A percentile compares a stretch with the other conserved stretches of the same genome.
These are phyloP conservation scores for Davidsoniella neocaledoniae DNA, from an alignment of 2,329 filamentous ascomycete genomes.

Conservation along the genomic window DNA sequence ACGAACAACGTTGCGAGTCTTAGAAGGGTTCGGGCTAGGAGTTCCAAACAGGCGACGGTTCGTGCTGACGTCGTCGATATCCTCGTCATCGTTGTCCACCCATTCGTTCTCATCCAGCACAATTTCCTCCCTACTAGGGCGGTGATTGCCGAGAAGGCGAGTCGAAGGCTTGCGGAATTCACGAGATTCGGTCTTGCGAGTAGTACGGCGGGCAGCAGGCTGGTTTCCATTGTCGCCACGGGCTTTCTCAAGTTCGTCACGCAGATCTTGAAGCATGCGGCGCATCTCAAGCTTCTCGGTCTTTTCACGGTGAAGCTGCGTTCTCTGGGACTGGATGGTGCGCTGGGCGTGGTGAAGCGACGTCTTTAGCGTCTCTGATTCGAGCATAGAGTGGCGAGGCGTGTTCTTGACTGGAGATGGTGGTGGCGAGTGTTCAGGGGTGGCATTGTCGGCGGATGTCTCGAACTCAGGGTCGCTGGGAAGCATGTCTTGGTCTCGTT, in stretches of 20 bases:
- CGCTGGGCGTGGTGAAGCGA: conserved; percentile 87
- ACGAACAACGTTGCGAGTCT: neutral
- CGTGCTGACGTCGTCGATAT: conserved; percentile 1
- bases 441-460: conserved; percentile 49
- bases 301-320: conserved; percentile 92
- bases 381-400: conserved; percentile 77
- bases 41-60: conserved; percentile 10
- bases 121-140: conserved; percentile 62
- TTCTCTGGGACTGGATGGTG: conserved; percentile 90
- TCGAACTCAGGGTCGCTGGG: conserved; percentile 46
- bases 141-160: conserved; percentile 58
- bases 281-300: conserved; percentile 94
- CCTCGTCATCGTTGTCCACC: conserved; percentile 57
- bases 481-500: conserved; percentile 43
- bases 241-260: conserved; percentile 71
- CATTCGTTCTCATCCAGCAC: conserved; percentile 68
- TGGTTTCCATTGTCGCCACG: conserved; percentile 34
- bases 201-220: conserved; percentile 33
- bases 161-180: conserved; percentile 61
- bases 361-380: conserved; percentile 87
- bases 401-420: conserved; percentile 75
- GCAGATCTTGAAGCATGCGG: conserved; percentile 84
- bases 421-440: conserved; percentile 80
- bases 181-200: conserved; percentile 42
- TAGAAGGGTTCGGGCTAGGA: conserved; percentile 6